Conservation (phyloP, 1,284 basidiomycete genomes). For the Ustilago xerochloae region DNA sequence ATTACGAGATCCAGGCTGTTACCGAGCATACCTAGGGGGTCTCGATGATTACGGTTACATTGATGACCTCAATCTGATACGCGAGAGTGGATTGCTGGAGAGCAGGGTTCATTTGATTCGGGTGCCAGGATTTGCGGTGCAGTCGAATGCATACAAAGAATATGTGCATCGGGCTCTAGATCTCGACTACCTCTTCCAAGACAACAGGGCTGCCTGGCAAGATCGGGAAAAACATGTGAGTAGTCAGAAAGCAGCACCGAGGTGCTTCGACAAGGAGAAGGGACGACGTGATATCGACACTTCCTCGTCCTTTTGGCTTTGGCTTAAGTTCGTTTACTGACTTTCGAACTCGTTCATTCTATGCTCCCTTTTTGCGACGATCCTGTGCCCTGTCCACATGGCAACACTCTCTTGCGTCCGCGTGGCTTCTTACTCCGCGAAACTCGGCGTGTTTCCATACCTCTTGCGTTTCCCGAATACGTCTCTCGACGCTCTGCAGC, state of each 20-base stretch:
- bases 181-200: conserved; percentile 44
- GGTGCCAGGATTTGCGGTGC: conserved; percentile 32
- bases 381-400: too few relatives aligned
- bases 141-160: conserved; percentile 16
- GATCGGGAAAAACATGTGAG: conserved; percentile 17
- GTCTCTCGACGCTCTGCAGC: background rate
- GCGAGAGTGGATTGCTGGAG: conserved; percentile 15
- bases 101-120: conserved; percentile 37
- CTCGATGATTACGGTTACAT: conserved; percentile 45
- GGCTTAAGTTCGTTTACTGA: too few relatives aligned
- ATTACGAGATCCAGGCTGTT: conserved; percentile 34
- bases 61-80: conserved; percentile 30
- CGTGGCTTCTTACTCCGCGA: too few relatives aligned
- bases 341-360: too few relatives aligned
- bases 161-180: conserved; percentile 35
- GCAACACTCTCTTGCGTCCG: too few relatives aligned
- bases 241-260: background rate
- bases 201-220: background rate
- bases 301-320: too few relatives aligned
- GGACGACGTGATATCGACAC: too few relatives aligned
- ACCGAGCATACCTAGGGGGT: conserved; percentile 37
- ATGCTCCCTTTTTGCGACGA: too few relatives aligned
- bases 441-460: too few relatives aligned
- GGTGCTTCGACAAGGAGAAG: too few relatives aligned
- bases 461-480: too few relatives aligned